Percentiles rank a stretch among this genome's conserved stretches.
Evolutionary conservation across 331 rosid species (phyloP).

Genomic region (Saraca asoca): DNA sequence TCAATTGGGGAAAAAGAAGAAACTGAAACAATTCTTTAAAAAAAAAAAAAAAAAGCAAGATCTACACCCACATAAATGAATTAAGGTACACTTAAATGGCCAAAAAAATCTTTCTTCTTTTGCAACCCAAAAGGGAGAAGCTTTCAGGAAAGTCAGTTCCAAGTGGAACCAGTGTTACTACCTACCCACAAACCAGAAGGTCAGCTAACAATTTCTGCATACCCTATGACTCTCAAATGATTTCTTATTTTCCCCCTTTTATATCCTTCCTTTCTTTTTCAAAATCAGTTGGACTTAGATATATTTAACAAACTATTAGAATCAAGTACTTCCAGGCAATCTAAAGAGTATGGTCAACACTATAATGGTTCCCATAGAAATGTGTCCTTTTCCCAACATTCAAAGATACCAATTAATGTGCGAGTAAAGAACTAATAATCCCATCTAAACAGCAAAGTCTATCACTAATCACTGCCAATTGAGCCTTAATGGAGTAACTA

Average conservation of each 20-base stretch:
- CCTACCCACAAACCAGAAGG: background rate
- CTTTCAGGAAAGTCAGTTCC: constrained; percentile 3
- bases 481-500: constrained; percentile 11
- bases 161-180: constrained; percentile 10
- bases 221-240: background rate
- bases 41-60: background rate
- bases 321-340: background rate
- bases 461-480: constrained; percentile 1
- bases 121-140: background rate
- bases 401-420: background rate
- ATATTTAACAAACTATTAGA: constrained; percentile 1
- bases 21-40: no score
- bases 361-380: constrained; percentile 5
- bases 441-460: constrained; percentile 15
- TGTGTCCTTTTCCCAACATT: background rate
- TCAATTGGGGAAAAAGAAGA: background rate
- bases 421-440: constrained; percentile 1
- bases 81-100: constrained; percentile 1
- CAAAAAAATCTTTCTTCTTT: constrained; percentile 4
- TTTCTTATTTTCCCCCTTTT: background rate
- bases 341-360: background rate
- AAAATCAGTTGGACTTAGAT: background rate
- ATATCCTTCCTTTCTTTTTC: background rate
- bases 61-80: background rate
- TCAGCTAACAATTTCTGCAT: background rate